Base-by-base conservation (phyloP, 1,284 basidiomycete species). In the Trametes hirsuta region DNA sequence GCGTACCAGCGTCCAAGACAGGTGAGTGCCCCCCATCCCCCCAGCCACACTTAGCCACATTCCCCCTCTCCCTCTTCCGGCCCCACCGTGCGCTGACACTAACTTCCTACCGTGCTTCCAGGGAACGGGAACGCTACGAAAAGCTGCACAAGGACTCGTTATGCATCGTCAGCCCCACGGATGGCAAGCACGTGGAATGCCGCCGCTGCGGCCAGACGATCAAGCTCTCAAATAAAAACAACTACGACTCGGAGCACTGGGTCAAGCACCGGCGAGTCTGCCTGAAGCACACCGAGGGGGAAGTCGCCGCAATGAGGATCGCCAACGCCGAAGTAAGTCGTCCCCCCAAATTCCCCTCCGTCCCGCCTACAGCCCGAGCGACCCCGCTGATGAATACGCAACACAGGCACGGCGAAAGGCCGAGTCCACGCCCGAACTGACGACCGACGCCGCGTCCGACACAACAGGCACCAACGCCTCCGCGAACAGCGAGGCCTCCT, bases 201-300 rank as follows among this genome's bases (percentile, higher is more conserved):
- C 77, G 74, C 58, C 78, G 79, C 42, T 91, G 88, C 70, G 75
- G 77, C 40, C 72, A 69, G 22, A 72, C 74, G 6, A 88, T 91
- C 74, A 88, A 88, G 72, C 81, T 91, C 21, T 90, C 88, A 2
- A 71, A 76, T 11, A 89, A 89, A 72, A 86, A 84, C 71, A 75
- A 76, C 21, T 91, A 81, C 66, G 88, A 91, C 67, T 77, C 79
- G 18, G 82, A 81, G 66, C 88, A 91, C 69, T 91, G 88, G 88
- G 69, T 74, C 45, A 85, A 81, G 65, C 87, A 90, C 67, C 79
- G 82, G 15, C 77, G 78, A 41, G 79, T 86, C 24, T 89, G 87
- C 69, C 67, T 84, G 49, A 76, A 74, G 61, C 66, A 70, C 55
- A 47, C 71, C 2, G 64, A 68, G 35, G 58, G 44, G 6, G 47